Evolutionary conservation across 2,329 filamentous ascomycete genomes (phyloP), one percentile per base, ranked within the genome.

Genomic region (Neofusicoccum laricinum): DNA sequence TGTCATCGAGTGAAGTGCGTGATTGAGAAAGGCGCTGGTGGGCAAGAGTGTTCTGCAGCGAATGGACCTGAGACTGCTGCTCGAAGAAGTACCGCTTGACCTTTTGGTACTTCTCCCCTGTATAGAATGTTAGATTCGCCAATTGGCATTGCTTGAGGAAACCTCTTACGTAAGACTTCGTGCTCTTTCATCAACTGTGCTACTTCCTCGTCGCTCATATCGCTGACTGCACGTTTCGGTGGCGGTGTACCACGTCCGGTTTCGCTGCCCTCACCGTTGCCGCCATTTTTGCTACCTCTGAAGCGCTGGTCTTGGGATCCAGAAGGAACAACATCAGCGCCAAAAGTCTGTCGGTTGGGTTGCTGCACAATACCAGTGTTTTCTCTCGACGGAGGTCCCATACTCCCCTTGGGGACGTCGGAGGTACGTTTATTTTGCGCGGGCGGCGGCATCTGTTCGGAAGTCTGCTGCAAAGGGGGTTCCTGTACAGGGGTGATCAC

Each of bases 51-150:
- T 99, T 98, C 76, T 99, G 95, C 17, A 99, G 84, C 71, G 95
- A 90, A 76, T 97, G 94, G 25, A 98, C 91, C 77, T 97, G 93
- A 17, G 88, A 85, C 69, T 89, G 90, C 71, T 96, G 90, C 68
- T 98, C 95, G 76, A 98, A 98, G 76, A 97, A 99, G 71, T 97
- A 91, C 64, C 93, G 89, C 81, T 99, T 99, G 65, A 99, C 94
- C 75, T 97, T 97, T 76, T 96, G 96, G 76, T 99, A 99, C 80
- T 99, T 99, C 69, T 87, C 88, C 73, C 95, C 93, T 97, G 61
- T 65, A 50, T 34, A 34, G 41, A 36, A 55, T 65, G 64, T 40
- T 48, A 64, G 5, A 25, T n/a, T 41, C 36, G n/a, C 17, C 8
- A 32, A 21, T 68, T 49, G 21, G 40, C 19, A 48, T 69, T 80